Evolutionary conservation across 1,284 basidiomycete species (phyloP), one percentile per base, ranked within the genome.

Genomic region (Apiotrichum akiyoshidainum): DNA sequence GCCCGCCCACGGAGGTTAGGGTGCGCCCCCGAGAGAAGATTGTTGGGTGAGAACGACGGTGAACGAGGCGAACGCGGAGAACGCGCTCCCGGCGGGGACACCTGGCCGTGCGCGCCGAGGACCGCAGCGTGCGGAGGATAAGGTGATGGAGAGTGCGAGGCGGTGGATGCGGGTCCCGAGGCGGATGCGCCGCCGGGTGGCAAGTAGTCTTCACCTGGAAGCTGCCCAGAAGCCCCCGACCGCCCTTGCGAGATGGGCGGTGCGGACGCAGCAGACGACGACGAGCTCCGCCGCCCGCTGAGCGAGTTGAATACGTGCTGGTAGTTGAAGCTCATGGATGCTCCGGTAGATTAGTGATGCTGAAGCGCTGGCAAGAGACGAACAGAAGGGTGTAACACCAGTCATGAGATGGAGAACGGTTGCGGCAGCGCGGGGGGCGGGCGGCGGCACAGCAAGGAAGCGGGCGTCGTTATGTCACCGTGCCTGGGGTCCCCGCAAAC

Each of bases 271-370:
- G 41, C 14, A 22, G 47, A 26, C 11, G 40, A n/a, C 17, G 47
- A n/a, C 16, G n/a, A 17, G 11, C 33, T 13, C 34, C 21, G 22
- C 17, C 17, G 34, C 26, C 31, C 21, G 5, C 37, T 34, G 14
- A 59, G 48, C 2, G 46, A 31, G 22, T 17, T 21, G 37, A 59
- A 39, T 19, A 59, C 49, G 53, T 55, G 48, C n/a, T 22, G 22
- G 48, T 55, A 59, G 57, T 59, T 59, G 57, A 52, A 59, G n/a
- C 41, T 22, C 57, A 59, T 59, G 48, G 26, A 31, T 31, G 26
- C 7, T 31, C 37, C 37, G 4, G 37, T 16, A 16, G 11, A 16
- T 13, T 13, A 39, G 37, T 41, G 40, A 4, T 12, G 40, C 10
- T 39, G 26, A 7, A 31, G 26, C 26, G 7, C 3, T 31, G 26